Percentiles rank a stretch among this genome's conserved stretches.
phyloP scores from a whole-genome alignment of 768 basidiomycete species.

The Solioccasus polychromus region DNA sequence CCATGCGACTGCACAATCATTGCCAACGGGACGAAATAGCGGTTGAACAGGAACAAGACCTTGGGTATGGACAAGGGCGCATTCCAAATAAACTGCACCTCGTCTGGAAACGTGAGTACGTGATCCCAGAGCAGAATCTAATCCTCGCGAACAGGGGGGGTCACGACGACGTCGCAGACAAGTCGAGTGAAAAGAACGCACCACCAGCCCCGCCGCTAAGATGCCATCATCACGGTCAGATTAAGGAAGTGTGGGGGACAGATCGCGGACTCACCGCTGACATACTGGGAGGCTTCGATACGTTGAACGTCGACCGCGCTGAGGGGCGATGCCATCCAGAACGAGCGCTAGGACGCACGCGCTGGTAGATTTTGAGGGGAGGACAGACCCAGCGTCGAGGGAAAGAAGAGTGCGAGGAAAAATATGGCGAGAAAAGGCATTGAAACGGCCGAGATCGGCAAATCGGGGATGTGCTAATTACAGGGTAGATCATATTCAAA shows the following conservation, averaged over 20 bases:
- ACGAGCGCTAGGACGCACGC: not conserved
- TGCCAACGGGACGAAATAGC: constrained; percentile 30
- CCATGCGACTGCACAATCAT: constrained; percentile 32
- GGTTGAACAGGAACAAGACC: constrained; percentile 33
- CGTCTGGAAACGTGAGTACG: constrained; percentile 32
- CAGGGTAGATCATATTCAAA: constrained; percentile 4
- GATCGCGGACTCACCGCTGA: constrained; percentile 30
- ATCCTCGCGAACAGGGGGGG: not conserved
- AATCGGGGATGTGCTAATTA: constrained; percentile 11
- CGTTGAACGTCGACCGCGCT: constrained; percentile 1
- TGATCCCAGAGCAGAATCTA: constrained; percentile 36
- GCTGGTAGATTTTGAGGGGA: not conserved
- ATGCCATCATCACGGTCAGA: no score
- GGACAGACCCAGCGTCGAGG: not conserved
- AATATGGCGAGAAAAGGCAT: not conserved
- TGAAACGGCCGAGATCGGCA: not conserved
- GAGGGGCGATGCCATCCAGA: constrained; percentile 7
- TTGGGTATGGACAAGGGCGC: constrained; percentile 29
- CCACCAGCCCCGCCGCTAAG: constrained; percentile 25
- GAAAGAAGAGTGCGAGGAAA: not conserved
- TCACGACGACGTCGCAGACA: not conserved
- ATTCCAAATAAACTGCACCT: constrained; percentile 33
- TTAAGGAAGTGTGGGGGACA: no score
- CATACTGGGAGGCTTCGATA: constrained; percentile 20
- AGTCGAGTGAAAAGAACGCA: constrained; percentile 5